These are phyloP conservation scores for Peniophora sp. DNA, from an alignment of 1,284 basidiomycete genomes.

Conservation along the genomic window DNA sequence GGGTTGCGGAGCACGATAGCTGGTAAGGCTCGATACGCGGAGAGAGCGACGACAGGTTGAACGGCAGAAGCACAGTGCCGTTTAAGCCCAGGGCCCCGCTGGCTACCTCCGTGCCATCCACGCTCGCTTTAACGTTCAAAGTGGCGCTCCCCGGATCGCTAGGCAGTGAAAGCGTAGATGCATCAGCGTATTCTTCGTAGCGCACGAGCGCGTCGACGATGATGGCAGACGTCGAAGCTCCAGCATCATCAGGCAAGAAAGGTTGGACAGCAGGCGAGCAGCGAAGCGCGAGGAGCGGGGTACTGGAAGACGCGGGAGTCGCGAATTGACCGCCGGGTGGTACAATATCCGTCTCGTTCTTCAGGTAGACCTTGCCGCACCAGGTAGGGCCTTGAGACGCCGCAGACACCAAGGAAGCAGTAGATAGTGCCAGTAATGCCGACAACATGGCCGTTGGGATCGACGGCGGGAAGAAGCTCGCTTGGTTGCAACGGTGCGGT, in stretches of 20 bases:
- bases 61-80: constrained; percentile 38
- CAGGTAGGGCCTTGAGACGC: constrained; percentile 22
- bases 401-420: too few relatives aligned
- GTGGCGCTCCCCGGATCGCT: constrained; percentile 19
- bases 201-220: constrained; percentile 55
- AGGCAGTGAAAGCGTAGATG: constrained; percentile 35
- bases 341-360: constrained; percentile 32
- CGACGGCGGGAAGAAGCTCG: too few relatives aligned
- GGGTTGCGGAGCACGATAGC: constrained; percentile 42
- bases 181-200: constrained; percentile 37
- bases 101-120: constrained; percentile 32
- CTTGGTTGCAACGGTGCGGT: too few relatives aligned
- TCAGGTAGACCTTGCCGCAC: constrained; percentile 65
- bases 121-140: constrained; percentile 28
- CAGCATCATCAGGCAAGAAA: constrained; percentile 49
- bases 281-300: constrained; percentile 56
- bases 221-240: constrained; percentile 29
- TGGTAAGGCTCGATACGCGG: constrained; percentile 39
- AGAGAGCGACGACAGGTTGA: constrained; percentile 36
- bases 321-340: constrained; percentile 57
- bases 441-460: too few relatives aligned
- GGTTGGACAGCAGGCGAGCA: constrained; percentile 65
- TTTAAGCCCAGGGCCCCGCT: constrained; percentile 44
- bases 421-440: too few relatives aligned
- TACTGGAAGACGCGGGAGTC: constrained; percentile 33